Conservation (phyloP, 176 grass and related monocot genomes). For the Aegilops speltoides region DNA sequence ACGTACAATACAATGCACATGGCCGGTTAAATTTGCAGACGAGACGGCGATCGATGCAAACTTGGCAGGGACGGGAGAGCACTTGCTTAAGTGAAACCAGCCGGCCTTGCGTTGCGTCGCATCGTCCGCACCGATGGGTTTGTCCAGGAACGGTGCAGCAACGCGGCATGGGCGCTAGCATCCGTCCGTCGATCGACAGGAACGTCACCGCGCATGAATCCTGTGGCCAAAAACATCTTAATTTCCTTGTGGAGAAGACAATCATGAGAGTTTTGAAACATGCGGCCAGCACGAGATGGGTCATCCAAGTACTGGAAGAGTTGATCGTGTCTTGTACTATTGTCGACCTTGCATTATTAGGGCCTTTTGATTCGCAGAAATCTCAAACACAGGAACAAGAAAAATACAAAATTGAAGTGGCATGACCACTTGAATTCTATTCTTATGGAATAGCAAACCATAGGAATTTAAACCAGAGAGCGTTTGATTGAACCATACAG, state of each 20-base stretch:
- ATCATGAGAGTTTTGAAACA: slow-evolving; percentile 16
- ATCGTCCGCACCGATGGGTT: background rate
- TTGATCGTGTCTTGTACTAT: slow-evolving; percentile 1
- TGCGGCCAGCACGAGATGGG: background rate
- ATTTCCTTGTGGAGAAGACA: background rate
- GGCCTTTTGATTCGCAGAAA: too few species aligned
- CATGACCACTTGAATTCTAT: too few species aligned
- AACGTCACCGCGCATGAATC: background rate
- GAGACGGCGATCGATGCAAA: background rate
- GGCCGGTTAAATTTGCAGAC: background rate
- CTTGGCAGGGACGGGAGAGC: background rate
- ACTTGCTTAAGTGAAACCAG: background rate
- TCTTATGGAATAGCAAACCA: too few species aligned
- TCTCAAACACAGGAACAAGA: too few species aligned
- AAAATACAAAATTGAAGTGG: too few species aligned
- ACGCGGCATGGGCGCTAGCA: background rate
- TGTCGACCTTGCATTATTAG: slow-evolving; percentile 1
- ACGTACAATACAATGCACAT: background rate
- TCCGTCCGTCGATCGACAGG: too few species aligned
- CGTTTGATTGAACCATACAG: too few species aligned
- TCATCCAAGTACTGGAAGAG: background rate
- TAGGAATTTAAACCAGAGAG: too few species aligned
- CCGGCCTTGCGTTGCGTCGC: background rate
- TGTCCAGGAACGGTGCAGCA: background rate
- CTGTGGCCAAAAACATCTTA: background rate